Evolutionary conservation across 2,329 filamentous ascomycete genomes (phyloP), one percentile per base, ranked within the genome.

Genomic region (Stachybotrys chartarum): DNA sequence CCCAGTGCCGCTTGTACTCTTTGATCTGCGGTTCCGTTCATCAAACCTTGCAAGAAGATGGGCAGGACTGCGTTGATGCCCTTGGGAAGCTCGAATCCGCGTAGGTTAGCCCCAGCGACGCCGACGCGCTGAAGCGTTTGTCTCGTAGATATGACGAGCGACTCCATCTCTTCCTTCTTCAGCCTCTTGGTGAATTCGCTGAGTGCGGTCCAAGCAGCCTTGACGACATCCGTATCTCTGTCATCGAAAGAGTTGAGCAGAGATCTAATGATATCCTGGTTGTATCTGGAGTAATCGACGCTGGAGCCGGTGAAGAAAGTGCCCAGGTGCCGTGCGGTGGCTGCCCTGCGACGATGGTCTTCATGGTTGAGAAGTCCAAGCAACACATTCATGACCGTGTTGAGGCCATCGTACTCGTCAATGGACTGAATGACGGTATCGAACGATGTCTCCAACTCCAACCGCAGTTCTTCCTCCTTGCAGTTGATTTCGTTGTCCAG

Each of bases 81-180:
- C 82, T 97, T 99, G 1, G 93, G 94, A 55, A 97, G 77, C 63
- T 85, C 81, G 75, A 99, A 99, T 42, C 94, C 95, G 45, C 91
- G 84, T 50, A 99, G 78, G 65, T 92, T 87, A 46, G 86, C 82
- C 31, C 94, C 94, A 47, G 91, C 77, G 49, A 96, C 90, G 63
- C 95, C 94, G 50, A 97, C 89, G 65, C 93, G 90, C 61, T 90
- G 86, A 54, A 99, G 79, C 1, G 90, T 87, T 70, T 95, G 89
- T 57, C 93, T 81, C 2, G 93, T 96, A 0, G 93, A 94, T 54
- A 84, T 77, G 17, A 96, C 91, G 50, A 99, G 80, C 1, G 88
- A 85, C 68, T 99, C 95, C 94, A 99, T 97, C 73, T 97, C 93
- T 68, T 99, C 95, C 72, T 99, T 99, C 68, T 87, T 87, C 58